These are phyloP conservation scores for Tulasnella sp. DNA, from an alignment of 768 basidiomycete species.

Conservation along the genomic window DNA sequence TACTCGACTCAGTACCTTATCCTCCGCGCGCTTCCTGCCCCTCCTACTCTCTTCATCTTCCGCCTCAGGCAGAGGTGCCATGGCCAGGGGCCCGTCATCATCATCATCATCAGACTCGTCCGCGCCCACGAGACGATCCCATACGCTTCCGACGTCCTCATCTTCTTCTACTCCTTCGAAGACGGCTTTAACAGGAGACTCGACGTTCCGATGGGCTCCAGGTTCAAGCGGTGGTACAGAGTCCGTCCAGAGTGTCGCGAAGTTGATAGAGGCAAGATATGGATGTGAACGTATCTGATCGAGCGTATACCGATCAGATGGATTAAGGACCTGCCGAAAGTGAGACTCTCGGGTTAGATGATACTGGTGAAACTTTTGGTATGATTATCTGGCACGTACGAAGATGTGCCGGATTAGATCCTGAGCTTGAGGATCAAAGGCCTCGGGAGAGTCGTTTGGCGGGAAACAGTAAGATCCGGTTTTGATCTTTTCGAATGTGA, in stretches of 20 bases:
- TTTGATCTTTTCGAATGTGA: conserved; percentile 93
- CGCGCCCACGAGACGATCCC: conserved; percentile 38
- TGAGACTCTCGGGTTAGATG: no score
- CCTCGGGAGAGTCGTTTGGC: conserved; percentile 40
- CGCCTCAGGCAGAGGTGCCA: neutral
- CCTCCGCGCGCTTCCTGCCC: neutral
- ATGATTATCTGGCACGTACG: no score
- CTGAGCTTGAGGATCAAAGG: conserved; percentile 69
- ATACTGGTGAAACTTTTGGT: no score
- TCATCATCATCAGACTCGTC: conserved; percentile 11
- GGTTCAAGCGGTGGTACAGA: conserved; percentile 45
- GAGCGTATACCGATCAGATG: conserved; percentile 39
- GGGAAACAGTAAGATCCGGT: conserved; percentile 67
- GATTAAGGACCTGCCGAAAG: conserved; percentile 55
- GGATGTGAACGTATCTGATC: conserved; percentile 45
- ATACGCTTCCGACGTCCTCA: conserved; percentile 38
- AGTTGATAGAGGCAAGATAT: conserved; percentile 49
- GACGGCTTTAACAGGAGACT: neutral
- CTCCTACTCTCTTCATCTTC: neutral
- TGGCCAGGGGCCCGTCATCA: neutral
- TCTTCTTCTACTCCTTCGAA: conserved; percentile 1
- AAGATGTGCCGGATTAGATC: conserved; percentile 71
- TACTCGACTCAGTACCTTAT: neutral
- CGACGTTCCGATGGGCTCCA: conserved; percentile 41
- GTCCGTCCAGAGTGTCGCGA: conserved; percentile 57